Evolutionary conservation across 1,284 basidiomycete species (phyloP).

Genomic region (Psilocybe mexicana): DNA sequence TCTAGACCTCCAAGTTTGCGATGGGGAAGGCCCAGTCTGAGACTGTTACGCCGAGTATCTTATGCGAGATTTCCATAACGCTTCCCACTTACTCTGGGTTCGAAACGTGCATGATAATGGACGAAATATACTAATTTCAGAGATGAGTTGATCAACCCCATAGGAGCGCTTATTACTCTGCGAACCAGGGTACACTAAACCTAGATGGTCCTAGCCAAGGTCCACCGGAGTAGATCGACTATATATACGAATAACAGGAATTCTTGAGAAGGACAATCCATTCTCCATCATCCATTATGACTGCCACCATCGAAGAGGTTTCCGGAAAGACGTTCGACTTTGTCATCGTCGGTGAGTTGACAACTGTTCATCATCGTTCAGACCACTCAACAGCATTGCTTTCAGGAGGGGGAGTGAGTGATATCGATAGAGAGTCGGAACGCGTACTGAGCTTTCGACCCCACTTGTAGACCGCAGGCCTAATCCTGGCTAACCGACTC

Average conservation of each 20-base stretch:
- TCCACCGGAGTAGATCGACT: neutral
- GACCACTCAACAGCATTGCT: neutral
- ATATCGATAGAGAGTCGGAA: neutral
- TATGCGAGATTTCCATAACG: neutral
- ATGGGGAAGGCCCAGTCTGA: neutral
- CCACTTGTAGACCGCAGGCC: slow-evolving; percentile 24
- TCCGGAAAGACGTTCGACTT: slow-evolving; percentile 4
- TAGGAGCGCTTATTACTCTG: neutral
- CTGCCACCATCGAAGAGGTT: slow-evolving; percentile 4
- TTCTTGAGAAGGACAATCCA: neutral
- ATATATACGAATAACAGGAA: neutral
- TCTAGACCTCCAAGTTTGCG: too few relatives aligned
- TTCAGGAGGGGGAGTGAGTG: slow-evolving; percentile 3
- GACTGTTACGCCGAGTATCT: neutral
- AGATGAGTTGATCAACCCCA: neutral
- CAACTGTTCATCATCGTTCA: neutral
- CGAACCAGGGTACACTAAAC: neutral
- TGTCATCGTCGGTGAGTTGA: neutral
- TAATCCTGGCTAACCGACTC: slow-evolving; percentile 31
- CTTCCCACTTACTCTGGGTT: neutral
- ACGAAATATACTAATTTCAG: neutral
- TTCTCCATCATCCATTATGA: neutral
- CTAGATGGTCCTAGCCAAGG: neutral
- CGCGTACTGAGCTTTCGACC: neutral
- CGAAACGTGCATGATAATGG: neutral